A percentile compares a stretch with the other conserved stretches of the same genome.
Conservation (phyloP, 495 filamentous ascomycete genomes). For the Aspergillus cavernicola region DNA sequence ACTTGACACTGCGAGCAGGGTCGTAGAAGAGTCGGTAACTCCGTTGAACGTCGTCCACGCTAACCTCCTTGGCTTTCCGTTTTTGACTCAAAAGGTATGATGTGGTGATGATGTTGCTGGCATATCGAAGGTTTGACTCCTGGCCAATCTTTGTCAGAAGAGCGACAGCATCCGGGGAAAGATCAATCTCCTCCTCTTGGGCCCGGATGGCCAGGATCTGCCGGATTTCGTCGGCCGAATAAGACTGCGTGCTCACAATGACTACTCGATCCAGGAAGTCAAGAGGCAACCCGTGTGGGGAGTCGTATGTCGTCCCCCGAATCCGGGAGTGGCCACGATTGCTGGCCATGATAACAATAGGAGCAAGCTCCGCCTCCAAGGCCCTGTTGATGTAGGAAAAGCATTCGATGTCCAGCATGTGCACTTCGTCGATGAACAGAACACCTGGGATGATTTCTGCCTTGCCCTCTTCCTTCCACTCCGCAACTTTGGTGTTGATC, state of each 20-base stretch:
- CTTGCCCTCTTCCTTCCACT: constrained; percentile 99
- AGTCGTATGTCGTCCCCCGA: constrained; percentile 85
- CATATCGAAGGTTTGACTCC: constrained; percentile 88
- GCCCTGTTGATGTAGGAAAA: constrained; percentile 98
- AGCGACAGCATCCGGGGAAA: constrained; percentile 82
- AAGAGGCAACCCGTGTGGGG: constrained; percentile 87
- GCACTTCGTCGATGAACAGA: constrained; percentile 97
- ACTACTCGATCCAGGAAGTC: constrained; percentile 96
- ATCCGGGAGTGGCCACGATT: constrained; percentile 92
- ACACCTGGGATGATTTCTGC: constrained; percentile 97
- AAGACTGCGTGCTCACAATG: constrained; percentile 94
- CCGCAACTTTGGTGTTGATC: constrained; percentile 96
- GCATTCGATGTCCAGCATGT: constrained; percentile 99
- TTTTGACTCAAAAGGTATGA: constrained; percentile 78
- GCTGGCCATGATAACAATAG: constrained; percentile 99
- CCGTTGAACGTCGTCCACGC: constrained; percentile 82
- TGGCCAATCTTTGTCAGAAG: constrained; percentile 93
- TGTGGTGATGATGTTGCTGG: constrained; percentile 92
- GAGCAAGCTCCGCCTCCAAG: constrained; percentile 86
- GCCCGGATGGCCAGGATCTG: constrained; percentile 89
- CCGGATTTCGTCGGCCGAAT: constrained; percentile 77
- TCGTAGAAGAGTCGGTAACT: constrained; percentile 95
- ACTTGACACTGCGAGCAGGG: constrained; percentile 78
- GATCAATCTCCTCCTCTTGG: constrained; percentile 91
- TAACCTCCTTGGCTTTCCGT: constrained; percentile 74